Percentiles rank a stretch among this genome's conserved stretches.
Conservation (phyloP, 108 stramenopile genomes). For the Cyclotella cryptica region DNA sequence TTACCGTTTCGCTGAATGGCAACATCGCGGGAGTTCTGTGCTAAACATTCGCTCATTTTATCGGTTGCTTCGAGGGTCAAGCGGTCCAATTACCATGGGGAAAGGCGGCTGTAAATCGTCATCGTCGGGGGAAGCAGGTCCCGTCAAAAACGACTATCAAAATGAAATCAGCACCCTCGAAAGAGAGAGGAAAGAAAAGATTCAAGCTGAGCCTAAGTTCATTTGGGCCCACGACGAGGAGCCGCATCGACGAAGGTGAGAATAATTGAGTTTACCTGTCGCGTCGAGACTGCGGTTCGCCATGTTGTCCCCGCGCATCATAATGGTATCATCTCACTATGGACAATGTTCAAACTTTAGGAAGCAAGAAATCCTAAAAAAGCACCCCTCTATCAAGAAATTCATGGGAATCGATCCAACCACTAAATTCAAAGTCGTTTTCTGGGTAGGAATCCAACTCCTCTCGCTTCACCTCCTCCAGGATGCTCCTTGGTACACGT, state of each 20-base stretch:
- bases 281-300: neutral
- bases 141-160: neutral
- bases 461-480: constrained; percentile 67
- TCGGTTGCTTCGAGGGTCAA: neutral
- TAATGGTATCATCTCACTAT: no score
- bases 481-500: constrained; percentile 52
- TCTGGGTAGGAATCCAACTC: constrained; percentile 63
- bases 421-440: constrained; percentile 69
- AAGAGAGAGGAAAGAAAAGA: constrained; percentile 45
- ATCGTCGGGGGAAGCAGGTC: neutral
- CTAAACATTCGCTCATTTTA: neutral
- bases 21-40: no score
- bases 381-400: constrained; percentile 84
- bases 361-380: constrained; percentile 76
- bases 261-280: no score
- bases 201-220: constrained; percentile 45
- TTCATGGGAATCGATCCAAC: constrained; percentile 81
- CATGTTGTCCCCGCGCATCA: neutral
- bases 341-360: constrained; percentile 16
- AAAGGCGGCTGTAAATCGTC: constrained; percentile 25
- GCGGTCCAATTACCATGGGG: constrained; percentile 14
- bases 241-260: constrained; percentile 60
- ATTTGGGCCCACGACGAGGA: constrained; percentile 57
- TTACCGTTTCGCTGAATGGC: no score
- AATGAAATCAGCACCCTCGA: constrained; percentile 19